These are phyloP conservation scores for Pyrus bretschneideri DNA, from an alignment of 306 rosid genomes.

Conservation along the genomic window DNA sequence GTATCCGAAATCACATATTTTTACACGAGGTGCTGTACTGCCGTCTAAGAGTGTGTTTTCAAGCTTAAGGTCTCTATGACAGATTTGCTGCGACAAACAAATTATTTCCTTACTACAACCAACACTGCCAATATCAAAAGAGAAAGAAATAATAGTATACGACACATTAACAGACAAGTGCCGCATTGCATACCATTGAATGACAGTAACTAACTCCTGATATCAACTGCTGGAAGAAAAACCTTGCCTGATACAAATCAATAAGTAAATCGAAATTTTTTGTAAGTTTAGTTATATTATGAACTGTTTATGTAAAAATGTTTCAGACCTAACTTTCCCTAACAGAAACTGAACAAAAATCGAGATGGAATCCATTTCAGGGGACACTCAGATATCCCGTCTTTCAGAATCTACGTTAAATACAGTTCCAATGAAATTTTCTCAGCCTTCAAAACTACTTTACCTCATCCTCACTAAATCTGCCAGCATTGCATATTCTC, in stretches of 20 bases:
- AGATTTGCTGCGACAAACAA: constrained; percentile 55
- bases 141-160: neutral
- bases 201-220: constrained; percentile 90
- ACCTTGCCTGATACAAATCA: constrained; percentile 60
- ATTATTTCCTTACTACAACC: constrained; percentile 6
- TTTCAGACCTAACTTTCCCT: too few species aligned
- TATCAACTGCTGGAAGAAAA: constrained; percentile 86
- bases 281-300: neutral
- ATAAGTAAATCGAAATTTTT: neutral
- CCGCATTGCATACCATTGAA: constrained; percentile 55
- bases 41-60: constrained; percentile 82
- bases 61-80: constrained; percentile 90
- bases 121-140: neutral
- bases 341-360: neutral
- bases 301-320: neutral
- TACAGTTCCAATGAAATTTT: neutral
- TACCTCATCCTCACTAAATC: constrained; percentile 88
- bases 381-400: neutral
- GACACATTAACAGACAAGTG: neutral
- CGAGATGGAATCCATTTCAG: neutral
- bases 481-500: constrained; percentile 66
- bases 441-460: neutral
- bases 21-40: constrained; percentile 64
- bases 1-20: constrained; percentile 84
- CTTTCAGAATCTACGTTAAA: neutral